Evolutionary conservation across 164 flowering plant species (phyloP).

Genomic region (Chimonanthus praecox): DNA sequence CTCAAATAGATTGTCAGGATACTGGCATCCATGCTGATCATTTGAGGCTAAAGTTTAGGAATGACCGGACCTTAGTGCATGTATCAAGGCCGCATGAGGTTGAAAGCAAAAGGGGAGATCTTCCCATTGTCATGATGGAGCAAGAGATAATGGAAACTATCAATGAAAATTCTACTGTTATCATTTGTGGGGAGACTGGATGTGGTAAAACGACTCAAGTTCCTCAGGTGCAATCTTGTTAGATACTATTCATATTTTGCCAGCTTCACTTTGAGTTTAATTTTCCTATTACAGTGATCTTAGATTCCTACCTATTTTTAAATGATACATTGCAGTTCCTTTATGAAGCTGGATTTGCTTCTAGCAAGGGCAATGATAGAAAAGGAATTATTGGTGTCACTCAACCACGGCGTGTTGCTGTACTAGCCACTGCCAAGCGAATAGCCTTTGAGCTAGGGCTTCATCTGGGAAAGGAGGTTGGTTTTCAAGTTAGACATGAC

Average conservation of each 20-base stretch:
- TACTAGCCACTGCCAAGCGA: slow-evolving; percentile 89
- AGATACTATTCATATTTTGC: not conserved
- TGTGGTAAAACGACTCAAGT: slow-evolving; percentile 97
- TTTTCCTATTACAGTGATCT: not conserved
- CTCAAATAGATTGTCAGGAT: slow-evolving; percentile 6
- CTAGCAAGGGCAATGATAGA: slow-evolving; percentile 27
- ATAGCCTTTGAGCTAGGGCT: slow-evolving; percentile 92
- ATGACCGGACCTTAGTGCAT: slow-evolving; percentile 53
- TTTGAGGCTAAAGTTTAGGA: slow-evolving; percentile 16
- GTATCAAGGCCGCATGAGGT: slow-evolving; percentile 75
- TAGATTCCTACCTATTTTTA: slow-evolving; percentile 3
- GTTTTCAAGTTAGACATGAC: slow-evolving; percentile 97
- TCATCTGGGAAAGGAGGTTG: slow-evolving; percentile 78
- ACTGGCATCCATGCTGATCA: slow-evolving; percentile 7
- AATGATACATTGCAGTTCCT: slow-evolving; percentile 60
- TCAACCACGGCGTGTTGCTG: slow-evolving; percentile 98
- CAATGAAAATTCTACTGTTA: slow-evolving; percentile 55
- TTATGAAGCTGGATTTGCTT: slow-evolving; percentile 95
- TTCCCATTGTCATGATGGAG: slow-evolving; percentile 97
- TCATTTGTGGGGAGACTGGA: slow-evolving; percentile 93
- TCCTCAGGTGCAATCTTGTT: slow-evolving; percentile 57
- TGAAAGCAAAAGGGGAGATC: slow-evolving; percentile 59
- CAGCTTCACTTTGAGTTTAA: not conserved
- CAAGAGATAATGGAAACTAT: slow-evolving; percentile 98
- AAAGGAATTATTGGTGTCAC: slow-evolving; percentile 87